Base-by-base conservation (phyloP, 768 basidiomycete genomes). In the Suillus subaureus region DNA sequence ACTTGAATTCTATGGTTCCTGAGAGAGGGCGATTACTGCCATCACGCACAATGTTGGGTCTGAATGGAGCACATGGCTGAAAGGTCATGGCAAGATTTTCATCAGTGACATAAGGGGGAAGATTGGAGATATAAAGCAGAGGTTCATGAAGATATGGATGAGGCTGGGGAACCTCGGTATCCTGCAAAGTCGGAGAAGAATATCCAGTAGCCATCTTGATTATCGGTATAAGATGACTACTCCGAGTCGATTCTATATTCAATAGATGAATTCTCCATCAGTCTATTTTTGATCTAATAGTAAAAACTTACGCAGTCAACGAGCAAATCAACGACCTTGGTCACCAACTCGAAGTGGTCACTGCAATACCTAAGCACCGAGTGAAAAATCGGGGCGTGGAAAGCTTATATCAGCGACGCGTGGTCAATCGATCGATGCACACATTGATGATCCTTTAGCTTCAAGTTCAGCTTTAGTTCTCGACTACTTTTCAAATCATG, bases 71-170 rank as follows among this genome's bases (percentile, higher is more conserved):
- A 74, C 91, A 94, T 69, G 82, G 79, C 69, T 87, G 84, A 70
- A 95, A 89, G 3, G 91, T 87, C 67, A 84, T 70, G 2, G 93
- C 93, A 28, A 95, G 82, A 70, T 88, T 88, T 72, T 92, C 88
- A 77, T 95, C 93, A 62, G 87, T 80, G 61, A 93, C 84, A 77
- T 84, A 87, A 42, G 87, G 78, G 6, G 94, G 90, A 51, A 95
- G 78, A 76, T 88, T 89, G 28, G 93, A 87, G 77, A 95, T 89
- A 80, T 93, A 90, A 55, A 95, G 81, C 66, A 92, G 74, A 23
- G 93, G 91, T 73, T 94, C 92, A 74, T 91, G 90, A 69, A 95
- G 86, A 79, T 92, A 94, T 39, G 93, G 93, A 73, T 95, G 93
- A 63, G 85, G 85, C 63, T 78, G 75, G 67, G 73, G 75, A 55